Percentiles rank a stretch among this genome's conserved stretches.
Conservation (phyloP, 148 eudicot species). For the Cornus controversa region DNA sequence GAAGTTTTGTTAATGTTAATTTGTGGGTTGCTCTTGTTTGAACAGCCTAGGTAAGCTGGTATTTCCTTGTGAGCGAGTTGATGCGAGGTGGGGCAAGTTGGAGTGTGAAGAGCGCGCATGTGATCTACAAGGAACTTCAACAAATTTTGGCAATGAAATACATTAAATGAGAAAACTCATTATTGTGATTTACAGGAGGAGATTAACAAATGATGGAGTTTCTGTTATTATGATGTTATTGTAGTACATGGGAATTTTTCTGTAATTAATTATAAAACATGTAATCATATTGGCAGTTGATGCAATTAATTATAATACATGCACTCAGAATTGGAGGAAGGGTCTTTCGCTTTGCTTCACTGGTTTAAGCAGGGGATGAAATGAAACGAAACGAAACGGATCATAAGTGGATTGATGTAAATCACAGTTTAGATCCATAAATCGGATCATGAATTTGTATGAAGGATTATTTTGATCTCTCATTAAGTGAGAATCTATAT, state of each 20-base stretch:
- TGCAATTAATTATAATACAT: no score
- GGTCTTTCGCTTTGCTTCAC: no score
- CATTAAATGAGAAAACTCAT: neutral
- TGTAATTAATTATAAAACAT: no score
- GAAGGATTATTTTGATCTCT: no score
- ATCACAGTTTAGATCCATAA: no score
- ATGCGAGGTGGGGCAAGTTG: constrained; percentile 93
- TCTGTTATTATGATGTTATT: neutral
- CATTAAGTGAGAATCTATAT: no score
- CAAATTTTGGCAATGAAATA: constrained; percentile 31
- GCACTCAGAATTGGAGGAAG: no score
- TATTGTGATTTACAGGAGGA: neutral
- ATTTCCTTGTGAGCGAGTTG: constrained; percentile 84
- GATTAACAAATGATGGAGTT: neutral
- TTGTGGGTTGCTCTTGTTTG: constrained; percentile 2
- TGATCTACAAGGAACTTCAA: constrained; percentile 62
- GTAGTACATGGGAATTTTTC: neutral
- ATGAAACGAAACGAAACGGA: no score
- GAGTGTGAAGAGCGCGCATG: constrained; percentile 85
- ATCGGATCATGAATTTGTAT: no score
- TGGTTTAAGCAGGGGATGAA: no score
- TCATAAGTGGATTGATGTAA: no score
- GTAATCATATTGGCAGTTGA: no score
- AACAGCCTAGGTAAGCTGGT: constrained; percentile 67
- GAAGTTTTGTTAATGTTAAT: neutral